A percentile compares a stretch with the other conserved stretches of the same genome.
phyloP scores from a whole-genome alignment of 495 filamentous ascomycete species.

The Xylaria venustula region DNA sequence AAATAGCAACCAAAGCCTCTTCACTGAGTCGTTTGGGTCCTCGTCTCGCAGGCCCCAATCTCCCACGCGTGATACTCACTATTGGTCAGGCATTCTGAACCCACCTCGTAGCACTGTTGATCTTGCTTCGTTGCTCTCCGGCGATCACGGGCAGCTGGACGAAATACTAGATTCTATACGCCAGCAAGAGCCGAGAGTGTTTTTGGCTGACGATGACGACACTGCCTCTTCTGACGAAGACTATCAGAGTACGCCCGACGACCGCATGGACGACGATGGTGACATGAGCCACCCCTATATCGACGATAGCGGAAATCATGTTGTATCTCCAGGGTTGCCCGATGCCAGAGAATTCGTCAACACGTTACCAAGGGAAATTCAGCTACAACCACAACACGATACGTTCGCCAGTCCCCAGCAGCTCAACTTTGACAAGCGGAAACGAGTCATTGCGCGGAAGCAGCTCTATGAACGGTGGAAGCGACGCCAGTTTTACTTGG shows the following conservation, averaged over 20 bases:
- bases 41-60: constrained; percentile 28
- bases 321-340: constrained; percentile 11
- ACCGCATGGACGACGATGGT: constrained; percentile 20
- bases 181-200: constrained; percentile 4
- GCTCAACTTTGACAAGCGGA: constrained; percentile 22
- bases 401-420: constrained; percentile 18
- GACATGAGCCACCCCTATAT: constrained; percentile 18
- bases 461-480: constrained; percentile 71
- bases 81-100: constrained; percentile 40
- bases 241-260: constrained; percentile 22
- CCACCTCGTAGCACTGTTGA: constrained; percentile 39
- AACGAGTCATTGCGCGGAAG: constrained; percentile 37
- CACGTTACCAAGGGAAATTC: constrained; percentile 26
- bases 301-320: constrained; percentile 2
- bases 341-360: constrained; percentile 30
- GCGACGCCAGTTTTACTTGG: constrained; percentile 72
- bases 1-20: constrained; percentile 33
- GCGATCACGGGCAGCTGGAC: constrained; percentile 26
- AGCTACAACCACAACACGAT: constrained; percentile 23
- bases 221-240: constrained; percentile 25
- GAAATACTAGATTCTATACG: constrained; percentile 31
- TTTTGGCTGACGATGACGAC: constrained; percentile 21
- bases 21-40: constrained; percentile 30
- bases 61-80: constrained; percentile 29
- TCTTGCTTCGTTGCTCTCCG: constrained; percentile 36